These are phyloP conservation scores for Sedum album DNA, from an alignment of 164 flowering plant species.

Conservation along the genomic window DNA sequence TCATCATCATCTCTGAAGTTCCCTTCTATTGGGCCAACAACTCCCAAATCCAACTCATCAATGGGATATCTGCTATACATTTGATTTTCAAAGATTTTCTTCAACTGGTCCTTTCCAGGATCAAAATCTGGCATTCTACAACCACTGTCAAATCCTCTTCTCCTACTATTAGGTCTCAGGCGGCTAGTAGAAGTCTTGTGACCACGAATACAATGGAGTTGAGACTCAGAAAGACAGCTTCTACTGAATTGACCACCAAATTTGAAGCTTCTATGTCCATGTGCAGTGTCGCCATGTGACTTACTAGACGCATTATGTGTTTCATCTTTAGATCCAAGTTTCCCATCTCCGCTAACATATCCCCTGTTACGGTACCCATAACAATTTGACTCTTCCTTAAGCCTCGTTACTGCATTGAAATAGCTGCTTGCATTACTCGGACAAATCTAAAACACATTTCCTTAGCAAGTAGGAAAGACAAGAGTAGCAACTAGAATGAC, in stretches of 20 bases:
- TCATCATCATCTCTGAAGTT: slow-evolving; percentile 3
- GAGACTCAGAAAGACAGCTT: background rate
- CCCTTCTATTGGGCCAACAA: background rate
- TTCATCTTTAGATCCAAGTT: background rate
- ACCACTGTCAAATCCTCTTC: background rate
- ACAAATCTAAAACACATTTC: background rate
- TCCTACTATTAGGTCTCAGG: background rate
- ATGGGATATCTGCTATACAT: background rate
- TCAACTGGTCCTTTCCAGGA: background rate
- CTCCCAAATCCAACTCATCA: background rate
- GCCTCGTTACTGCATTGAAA: background rate
- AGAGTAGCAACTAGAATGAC: background rate
- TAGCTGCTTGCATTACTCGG: background rate
- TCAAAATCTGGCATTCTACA: background rate
- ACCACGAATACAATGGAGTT: background rate
- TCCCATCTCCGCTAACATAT: background rate
- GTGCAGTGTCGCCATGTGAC: background rate
- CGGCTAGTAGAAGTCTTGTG: background rate
- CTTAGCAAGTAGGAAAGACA: background rate
- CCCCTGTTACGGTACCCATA: background rate
- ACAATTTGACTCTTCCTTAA: background rate
- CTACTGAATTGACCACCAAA: background rate
- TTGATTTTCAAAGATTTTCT: background rate
- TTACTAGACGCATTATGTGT: background rate
- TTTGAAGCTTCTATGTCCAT: background rate